Evolutionary conservation across 78 protist genomes (phyloP), one percentile per base, ranked within the genome.

Genomic region (Andalucia godoyi): DNA sequence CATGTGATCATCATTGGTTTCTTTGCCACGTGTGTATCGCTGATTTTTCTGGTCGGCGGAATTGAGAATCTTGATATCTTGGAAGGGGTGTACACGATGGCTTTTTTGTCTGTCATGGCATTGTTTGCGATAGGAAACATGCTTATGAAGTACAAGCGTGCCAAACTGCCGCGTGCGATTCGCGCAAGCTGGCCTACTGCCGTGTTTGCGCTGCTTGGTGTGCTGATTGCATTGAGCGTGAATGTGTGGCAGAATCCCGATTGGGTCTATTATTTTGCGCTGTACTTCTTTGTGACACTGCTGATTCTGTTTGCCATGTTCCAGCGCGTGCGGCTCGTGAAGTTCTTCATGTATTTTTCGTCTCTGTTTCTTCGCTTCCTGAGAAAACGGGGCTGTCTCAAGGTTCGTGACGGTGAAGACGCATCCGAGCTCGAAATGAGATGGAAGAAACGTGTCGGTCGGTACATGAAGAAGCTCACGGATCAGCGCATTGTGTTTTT

Each of bases 71-170:
- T 64, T 33, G 21, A 10, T 8, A 59, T 57, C 9, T 6, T 77
- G 27, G 46, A 77, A 7, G 84, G 81, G 39, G 81, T 87, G 18
- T 87, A 81, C 70, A 76, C 93, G 18, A 27, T 79, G 25, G 63
- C 87, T n/a, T 87, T 87, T 58, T 64, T 87, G 25, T 66, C 80
- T 42, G 93, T 87, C 43, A 81, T 87, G 88, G 21, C 64, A 37
- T 59, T 87, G 39, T 81, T 79, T 39, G 88, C 80, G 2, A 25
- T 74, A 39, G 88, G 88, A 53, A 82, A 79, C 59, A 55, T 87
- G 80, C 23, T 81, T 17, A 47, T 87, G 47, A 87, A 87, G 78
- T 82, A 76, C 76, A 79, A 79, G 67, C 61, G 72, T 25, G 37
- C 27, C 37, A 33, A 77, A n/a, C 53, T 74, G 1, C 30, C 37